Evolutionary conservation across 768 basidiomycete species (phyloP).

Genomic region (Tulasnella sp.): DNA sequence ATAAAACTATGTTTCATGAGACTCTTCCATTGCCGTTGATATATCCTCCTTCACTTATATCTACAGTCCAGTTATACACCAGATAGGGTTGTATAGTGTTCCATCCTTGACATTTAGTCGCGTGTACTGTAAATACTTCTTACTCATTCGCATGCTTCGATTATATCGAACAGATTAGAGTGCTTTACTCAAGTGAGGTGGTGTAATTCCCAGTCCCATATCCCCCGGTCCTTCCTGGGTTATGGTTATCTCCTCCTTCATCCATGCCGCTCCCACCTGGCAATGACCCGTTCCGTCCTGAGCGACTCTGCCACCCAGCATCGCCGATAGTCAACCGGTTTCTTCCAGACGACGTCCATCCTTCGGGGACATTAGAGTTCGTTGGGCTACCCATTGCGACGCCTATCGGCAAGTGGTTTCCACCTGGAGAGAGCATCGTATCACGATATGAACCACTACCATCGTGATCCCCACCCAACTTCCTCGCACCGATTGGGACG

Average conservation of each 20-base stretch:
- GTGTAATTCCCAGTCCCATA: conserved; percentile 4
- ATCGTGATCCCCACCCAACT: neutral
- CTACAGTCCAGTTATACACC: too few relatives aligned
- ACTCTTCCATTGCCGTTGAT: too few relatives aligned
- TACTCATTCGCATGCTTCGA: too few relatives aligned
- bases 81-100: too few relatives aligned
- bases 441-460: neutral
- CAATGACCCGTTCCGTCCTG: neutral
- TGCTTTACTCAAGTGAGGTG: neutral
- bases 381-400: neutral
- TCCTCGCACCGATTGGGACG: neutral
- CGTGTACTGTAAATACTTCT: too few relatives aligned
- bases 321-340: conserved; percentile 3
- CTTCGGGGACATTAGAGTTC: neutral
- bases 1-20: too few relatives aligned
- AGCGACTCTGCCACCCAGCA: neutral
- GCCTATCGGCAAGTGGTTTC: neutral
- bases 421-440: neutral
- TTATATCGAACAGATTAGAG: too few relatives aligned
- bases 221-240: neutral
- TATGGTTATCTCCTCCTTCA: neutral
- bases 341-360: neutral
- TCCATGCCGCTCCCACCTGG: neutral
- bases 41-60: too few relatives aligned
- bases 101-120: too few relatives aligned